These are phyloP conservation scores for Hypseocharis bilobata DNA, from an alignment of 441 rosid genomes.

Conservation along the genomic window DNA sequence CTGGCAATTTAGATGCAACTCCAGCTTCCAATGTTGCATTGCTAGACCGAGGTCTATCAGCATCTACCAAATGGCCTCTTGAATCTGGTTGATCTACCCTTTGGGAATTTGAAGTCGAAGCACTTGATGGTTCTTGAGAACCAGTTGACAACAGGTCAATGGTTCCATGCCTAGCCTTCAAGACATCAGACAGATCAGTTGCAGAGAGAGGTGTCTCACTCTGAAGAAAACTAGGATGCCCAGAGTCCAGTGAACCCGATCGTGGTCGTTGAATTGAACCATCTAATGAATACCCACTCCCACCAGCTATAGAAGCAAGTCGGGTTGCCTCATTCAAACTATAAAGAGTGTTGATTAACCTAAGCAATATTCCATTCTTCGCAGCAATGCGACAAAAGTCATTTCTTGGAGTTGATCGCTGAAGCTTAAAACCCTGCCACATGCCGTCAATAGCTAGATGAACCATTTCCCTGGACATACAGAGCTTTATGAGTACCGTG, in stretches of 20 bases:
- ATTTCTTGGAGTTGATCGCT: conserved; percentile 77
- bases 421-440: conserved; percentile 99
- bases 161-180: conserved; percentile 47
- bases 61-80: conserved; percentile 34
- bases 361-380: conserved; percentile 69
- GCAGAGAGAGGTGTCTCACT: conserved; percentile 39
- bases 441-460: conserved; percentile 97
- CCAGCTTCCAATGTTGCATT: conserved; percentile 41
- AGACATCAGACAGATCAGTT: conserved; percentile 46
- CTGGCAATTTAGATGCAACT: conserved; percentile 30
- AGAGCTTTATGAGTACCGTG: conserved; percentile 28
- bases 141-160: conserved; percentile 31
- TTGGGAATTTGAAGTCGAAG: conserved; percentile 58
- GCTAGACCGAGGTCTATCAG: conserved; percentile 58
- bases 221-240: conserved; percentile 49
- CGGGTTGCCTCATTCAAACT: conserved; percentile 96
- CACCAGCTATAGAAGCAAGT: conserved; percentile 60
- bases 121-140: conserved; percentile 52
- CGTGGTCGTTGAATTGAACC: conserved; percentile 46
- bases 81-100: conserved; percentile 57
- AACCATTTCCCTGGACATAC: conserved; percentile 87
- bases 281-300: conserved; percentile 48
- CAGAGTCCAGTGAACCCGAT: conserved; percentile 65
- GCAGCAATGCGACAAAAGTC: conserved; percentile 95
- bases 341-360: conserved; percentile 87